Conservation (phyloP, 345 rosid species). For the Anastatica hierochuntica region DNA sequence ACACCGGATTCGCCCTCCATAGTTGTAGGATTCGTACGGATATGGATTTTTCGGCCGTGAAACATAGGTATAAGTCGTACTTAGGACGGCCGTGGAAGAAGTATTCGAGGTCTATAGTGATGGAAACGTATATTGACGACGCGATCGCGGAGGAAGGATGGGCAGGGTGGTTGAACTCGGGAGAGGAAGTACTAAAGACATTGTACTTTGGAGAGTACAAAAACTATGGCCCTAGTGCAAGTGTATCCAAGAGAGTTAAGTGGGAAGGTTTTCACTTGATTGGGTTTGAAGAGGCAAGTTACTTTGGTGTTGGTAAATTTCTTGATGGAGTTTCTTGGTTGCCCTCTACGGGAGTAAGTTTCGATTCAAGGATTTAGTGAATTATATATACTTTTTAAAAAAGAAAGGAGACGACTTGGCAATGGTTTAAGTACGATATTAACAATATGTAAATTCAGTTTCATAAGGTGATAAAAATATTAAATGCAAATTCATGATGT, state of each 20-base stretch:
- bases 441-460: no score
- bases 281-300: conserved; percentile 44
- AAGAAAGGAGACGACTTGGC: no score
- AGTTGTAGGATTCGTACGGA: conserved; percentile 35
- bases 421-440: no score
- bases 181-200: conserved; percentile 55
- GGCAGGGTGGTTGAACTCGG: conserved; percentile 55
- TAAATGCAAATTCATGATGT: no score
- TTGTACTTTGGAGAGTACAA: conserved; percentile 69
- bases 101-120: conserved; percentile 61
- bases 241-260: conserved; percentile 42
- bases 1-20: conserved; percentile 64
- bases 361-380: conserved; percentile 18
- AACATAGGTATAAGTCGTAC: conserved; percentile 29
- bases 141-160: conserved; percentile 46
- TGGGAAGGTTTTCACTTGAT: conserved; percentile 66
- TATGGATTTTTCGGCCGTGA: conserved; percentile 29
- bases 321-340: conserved; percentile 68
- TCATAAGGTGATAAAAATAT: no score
- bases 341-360: conserved; percentile 52
- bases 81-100: conserved; percentile 77
- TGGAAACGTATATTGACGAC: conserved; percentile 53
- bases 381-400: no score
- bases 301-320: conserved; percentile 60
- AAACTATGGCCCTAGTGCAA: conserved; percentile 58